Conservation (phyloP, 2,329 filamentous ascomycete genomes). For the Arthrinium phaeospermum region DNA sequence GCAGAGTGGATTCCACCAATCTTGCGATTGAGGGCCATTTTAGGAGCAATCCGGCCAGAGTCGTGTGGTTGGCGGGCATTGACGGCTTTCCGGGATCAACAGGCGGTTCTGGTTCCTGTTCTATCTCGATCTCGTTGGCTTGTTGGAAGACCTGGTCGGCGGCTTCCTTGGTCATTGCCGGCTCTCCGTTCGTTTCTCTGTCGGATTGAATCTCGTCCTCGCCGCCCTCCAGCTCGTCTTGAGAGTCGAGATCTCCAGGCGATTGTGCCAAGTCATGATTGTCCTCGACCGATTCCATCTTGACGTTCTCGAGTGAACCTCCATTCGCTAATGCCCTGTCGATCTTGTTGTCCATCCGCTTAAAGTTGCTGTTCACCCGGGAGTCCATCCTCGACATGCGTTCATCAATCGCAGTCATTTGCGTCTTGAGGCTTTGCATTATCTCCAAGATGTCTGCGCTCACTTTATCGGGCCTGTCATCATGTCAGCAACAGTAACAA, state of each 20-base stretch:
- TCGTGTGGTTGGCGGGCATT: slow-evolving; percentile 86
- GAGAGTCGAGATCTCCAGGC: slow-evolving; percentile 24
- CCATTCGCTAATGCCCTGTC: slow-evolving; percentile 25
- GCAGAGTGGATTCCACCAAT: slow-evolving; percentile 61
- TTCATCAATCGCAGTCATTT: slow-evolving; percentile 21
- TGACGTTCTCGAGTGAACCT: slow-evolving; percentile 7
- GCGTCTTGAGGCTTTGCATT: slow-evolving; percentile 42
- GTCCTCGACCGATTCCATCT: slow-evolving; percentile 21
- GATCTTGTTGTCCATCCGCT: slow-evolving; percentile 24
- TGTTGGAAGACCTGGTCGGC: slow-evolving; percentile 42
- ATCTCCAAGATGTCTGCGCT: slow-evolving; percentile 65
- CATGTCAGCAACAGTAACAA: background rate
- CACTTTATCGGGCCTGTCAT: slow-evolving; percentile 61
- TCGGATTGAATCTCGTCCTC: slow-evolving; percentile 36
- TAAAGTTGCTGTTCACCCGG: slow-evolving; percentile 26
- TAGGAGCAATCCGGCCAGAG: slow-evolving; percentile 83
- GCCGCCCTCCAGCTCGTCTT: slow-evolving; percentile 28
- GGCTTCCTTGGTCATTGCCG: slow-evolving; percentile 35
- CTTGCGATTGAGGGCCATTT: slow-evolving; percentile 71
- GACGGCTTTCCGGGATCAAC: slow-evolving; percentile 67
- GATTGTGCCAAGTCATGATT: slow-evolving; percentile 34
- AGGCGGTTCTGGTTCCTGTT: slow-evolving; percentile 57
- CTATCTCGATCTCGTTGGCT: slow-evolving; percentile 52
- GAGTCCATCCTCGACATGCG: slow-evolving; percentile 46
- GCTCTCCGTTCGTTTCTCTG: slow-evolving; percentile 35